phyloP scores from a whole-genome alignment of 1,139 yeast species.

The Zhuliangozyma blackwelliae region DNA sequence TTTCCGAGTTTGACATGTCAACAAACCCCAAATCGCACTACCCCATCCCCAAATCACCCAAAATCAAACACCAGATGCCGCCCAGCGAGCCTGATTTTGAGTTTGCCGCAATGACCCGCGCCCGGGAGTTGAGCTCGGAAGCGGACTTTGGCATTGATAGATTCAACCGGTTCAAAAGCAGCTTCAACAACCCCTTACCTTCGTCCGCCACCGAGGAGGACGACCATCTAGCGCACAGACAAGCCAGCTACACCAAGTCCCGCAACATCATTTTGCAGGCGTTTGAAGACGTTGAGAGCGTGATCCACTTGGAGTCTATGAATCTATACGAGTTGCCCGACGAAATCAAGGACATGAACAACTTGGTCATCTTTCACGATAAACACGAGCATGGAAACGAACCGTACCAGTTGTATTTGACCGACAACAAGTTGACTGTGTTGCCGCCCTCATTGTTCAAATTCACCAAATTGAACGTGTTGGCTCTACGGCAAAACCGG shows the following conservation, averaged over 20 bases:
- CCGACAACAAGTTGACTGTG: slow-evolving; percentile 30
- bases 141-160: slow-evolving; percentile 46
- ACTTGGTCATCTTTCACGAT: slow-evolving; percentile 31
- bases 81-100: slow-evolving; percentile 5
- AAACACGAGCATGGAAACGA: neutral
- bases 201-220: slow-evolving; percentile 25
- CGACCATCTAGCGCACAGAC: slow-evolving; percentile 8
- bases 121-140: slow-evolving; percentile 29
- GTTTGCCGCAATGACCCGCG: neutral
- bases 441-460: slow-evolving; percentile 38
- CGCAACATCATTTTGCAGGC: slow-evolving; percentile 32
- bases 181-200: slow-evolving; percentile 22
- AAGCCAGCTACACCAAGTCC: slow-evolving; percentile 20
- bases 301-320: slow-evolving; percentile 35
- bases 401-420: slow-evolving; percentile 33
- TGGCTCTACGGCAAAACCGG: slow-evolving; percentile 38
- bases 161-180: slow-evolving; percentile 36
- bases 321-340: slow-evolving; percentile 37
- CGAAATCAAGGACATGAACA: slow-evolving; percentile 41
- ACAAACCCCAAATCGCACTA: slow-evolving; percentile 17
- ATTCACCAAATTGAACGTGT: slow-evolving; percentile 39
- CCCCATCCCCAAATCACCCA: slow-evolving; percentile 22
- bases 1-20: slow-evolving; percentile 25
- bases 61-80: neutral
- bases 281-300: slow-evolving; percentile 36